Base-by-base conservation (phyloP, 2,329 filamentous ascomycete genomes). In the Talaromyces sp. region DNA sequence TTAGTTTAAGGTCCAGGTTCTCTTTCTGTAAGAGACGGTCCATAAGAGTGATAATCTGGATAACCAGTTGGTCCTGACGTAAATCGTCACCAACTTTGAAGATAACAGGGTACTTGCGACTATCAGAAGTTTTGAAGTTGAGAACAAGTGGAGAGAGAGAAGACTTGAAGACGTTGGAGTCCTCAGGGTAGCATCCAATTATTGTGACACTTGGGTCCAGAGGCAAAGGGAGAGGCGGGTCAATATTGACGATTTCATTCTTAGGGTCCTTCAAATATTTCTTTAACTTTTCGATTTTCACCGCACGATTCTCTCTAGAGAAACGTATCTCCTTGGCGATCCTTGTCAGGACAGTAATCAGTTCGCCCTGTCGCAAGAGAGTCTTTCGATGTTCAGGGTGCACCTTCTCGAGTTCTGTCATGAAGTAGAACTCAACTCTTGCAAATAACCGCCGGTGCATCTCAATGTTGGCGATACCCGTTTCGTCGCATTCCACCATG, bases 61-160 rank as follows among this genome's bases (percentile, higher is more conserved):
- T 96, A 38, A 99, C 93, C 2, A 99, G 85, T 72, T 99, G 95
- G 71, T 99, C 95, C 75, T 99, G 95, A 14, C 95, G 89, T 56
- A 99, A 81, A 72, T 99, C 95, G 71, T 99, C 95, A 38, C 95
- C 95, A 1, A 92, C 92, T 75, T 99, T 99, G 84, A 99, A 99
- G 58, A 98, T 89, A 64, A 99, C 89, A 10, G 93, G 89, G 71
- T 98, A 99, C 62, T 88, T 89, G 43, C 83, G 84, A 8, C 90
- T 90, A 2, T 84, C 84, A 0, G 85, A 82, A 0, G 93, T 96
- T 70, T 89, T 93, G 78, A 98, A 97, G 10, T 90, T 90, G 62
- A 97, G 86, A 67, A 95, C 91, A 62, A 99, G 89, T 0, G 95
- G 95, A 50, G 91, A 92, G 9, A 99, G 78, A 0, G 92, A 95